Evolutionary conservation across 1,139 yeast species (phyloP), one percentile per base, ranked within the genome.

Genomic region (Williopsis jadinii): DNA sequence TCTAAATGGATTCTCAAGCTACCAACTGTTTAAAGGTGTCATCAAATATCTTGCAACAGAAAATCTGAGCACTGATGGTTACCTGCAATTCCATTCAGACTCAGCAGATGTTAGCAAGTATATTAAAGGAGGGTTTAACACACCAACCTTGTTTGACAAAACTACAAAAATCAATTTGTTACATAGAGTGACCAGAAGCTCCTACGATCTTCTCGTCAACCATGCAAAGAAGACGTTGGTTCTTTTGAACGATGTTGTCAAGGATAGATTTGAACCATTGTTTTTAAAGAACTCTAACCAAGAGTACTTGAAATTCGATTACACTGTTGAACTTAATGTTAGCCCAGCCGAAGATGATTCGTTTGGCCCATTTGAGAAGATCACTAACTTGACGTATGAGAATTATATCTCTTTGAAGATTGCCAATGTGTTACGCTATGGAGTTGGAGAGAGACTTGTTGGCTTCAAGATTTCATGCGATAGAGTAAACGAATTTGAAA

Each of bases 11-110:
- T 90, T 84, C 60, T 86, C 96, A 4, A 83, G 95, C 28, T 92
- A 88, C 59, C 98, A 92, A 63, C 66, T 92, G 43, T 92, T 92
- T 67, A 88, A 86, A 60, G 96, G 95, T 56, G 78, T 87, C 2
- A 71, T 92, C 40, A 80, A 80, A 53, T 90, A 83, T 54, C 60
- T 92, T 46, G 94, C 97, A 2, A 75, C 86, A 3, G 79, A 80
- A 68, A 92, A 85, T 56, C 63, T 90, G 41, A 63, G 70, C 38
- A 61, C 70, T 24, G 63, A 67, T 13, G 92, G 92, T 0, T 80
- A 82, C 53, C 64, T 84, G 41, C 80, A 84, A 34, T 82, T 84
- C 55, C 70, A 78, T 40, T 78, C 85, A 9, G 67, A 73, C 34
- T 45, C 57, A 6, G 77, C 77, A 12, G 81, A 76, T 34, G 46